These are phyloP conservation scores for Balamuthia mandrillaris DNA, from an alignment of 208 protist species.

Conservation along the genomic window DNA sequence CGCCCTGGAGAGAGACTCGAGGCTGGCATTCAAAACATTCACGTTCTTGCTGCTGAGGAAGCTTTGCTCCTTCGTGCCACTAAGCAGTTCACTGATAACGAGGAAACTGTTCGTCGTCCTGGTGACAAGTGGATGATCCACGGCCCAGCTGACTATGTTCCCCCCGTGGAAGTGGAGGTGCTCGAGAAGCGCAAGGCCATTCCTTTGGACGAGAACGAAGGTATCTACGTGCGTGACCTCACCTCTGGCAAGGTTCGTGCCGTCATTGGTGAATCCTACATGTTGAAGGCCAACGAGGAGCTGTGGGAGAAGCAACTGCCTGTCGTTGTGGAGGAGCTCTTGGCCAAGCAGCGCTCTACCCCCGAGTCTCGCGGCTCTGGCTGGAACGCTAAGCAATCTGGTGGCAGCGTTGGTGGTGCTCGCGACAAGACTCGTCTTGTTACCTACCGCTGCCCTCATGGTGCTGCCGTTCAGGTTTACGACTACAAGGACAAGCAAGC, in stretches of 20 bases:
- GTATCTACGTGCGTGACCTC: constrained; percentile 91
- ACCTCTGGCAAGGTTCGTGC: constrained; percentile 81
- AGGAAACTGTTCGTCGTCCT: constrained; percentile 64
- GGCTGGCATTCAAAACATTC: constrained; percentile 77
- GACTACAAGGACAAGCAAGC: constrained; percentile 84
- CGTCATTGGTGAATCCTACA: constrained; percentile 84
- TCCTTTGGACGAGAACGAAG: constrained; percentile 92
- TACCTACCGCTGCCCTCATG: constrained; percentile 86
- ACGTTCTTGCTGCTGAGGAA: constrained; percentile 86
- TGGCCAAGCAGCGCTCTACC: constrained; percentile 52
- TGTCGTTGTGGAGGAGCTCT: constrained; percentile 82
- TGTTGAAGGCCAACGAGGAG: constrained; percentile 88
- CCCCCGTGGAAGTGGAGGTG: constrained; percentile 83
- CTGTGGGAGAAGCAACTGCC: constrained; percentile 90
- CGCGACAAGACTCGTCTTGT: constrained; percentile 80
- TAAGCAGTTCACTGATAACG: constrained; percentile 73
- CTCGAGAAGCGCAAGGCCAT: constrained; percentile 84
- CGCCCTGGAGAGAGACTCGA: constrained; percentile 86
- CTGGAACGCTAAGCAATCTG: no score
- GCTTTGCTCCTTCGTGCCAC: constrained; percentile 87
- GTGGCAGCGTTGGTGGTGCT: no score
- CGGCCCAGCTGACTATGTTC: constrained; percentile 87
- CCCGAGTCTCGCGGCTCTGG: no score
- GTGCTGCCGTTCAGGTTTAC: constrained; percentile 90
- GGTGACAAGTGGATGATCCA: constrained; percentile 90